Conservation (phyloP, 345 rosid species). For the Syzygium grande region DNA sequence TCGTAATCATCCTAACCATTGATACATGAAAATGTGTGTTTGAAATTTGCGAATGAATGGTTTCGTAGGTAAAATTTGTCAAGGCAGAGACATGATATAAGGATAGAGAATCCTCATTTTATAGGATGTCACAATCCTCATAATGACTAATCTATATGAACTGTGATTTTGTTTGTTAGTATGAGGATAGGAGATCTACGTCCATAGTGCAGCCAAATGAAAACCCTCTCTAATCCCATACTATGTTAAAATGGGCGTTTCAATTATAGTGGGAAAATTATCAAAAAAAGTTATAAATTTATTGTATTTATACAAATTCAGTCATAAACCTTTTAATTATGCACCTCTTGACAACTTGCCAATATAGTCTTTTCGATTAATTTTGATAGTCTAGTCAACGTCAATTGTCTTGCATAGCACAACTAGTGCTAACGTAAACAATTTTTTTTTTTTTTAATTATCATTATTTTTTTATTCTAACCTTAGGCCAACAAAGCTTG, state of each 20-base stretch:
- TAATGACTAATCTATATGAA: not conserved
- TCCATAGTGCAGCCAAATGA: not conserved
- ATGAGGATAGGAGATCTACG: not conserved
- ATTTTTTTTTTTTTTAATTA: too few species aligned
- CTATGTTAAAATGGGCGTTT: not conserved
- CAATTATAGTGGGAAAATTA: not conserved
- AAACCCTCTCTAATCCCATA: not conserved
- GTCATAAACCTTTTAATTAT: too few species aligned
- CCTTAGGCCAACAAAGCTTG: too few species aligned
- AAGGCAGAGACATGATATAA: not conserved
- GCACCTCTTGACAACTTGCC: too few species aligned
- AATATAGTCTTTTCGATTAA: too few species aligned
- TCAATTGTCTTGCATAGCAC: accelerated
- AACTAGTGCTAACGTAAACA: accelerated
- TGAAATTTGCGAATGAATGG: not conserved
- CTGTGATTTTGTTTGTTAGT: not conserved
- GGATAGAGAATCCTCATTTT: not conserved
- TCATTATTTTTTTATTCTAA: too few species aligned
- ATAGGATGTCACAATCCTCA: not conserved
- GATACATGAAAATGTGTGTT: not conserved
- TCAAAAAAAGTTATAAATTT: too few species aligned
- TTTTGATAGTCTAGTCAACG: too few species aligned
- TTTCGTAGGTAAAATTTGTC: not conserved
- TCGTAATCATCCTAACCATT: not conserved
- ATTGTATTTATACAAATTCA: accelerated